Evolutionary conservation across 116 monocot species (phyloP).

Genomic region (Zostera marina): DNA sequence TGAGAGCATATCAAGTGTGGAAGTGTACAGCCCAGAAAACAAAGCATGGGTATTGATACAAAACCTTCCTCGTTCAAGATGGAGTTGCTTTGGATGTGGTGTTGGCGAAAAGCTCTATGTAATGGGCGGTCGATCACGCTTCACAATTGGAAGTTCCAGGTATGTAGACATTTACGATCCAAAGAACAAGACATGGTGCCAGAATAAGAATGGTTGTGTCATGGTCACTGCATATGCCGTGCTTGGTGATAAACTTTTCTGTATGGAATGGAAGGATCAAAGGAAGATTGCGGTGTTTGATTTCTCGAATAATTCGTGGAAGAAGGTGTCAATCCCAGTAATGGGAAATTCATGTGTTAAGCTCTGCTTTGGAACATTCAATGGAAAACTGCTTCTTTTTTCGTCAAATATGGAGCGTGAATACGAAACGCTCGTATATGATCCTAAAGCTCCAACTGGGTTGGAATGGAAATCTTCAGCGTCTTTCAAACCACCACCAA

Average conservation of each 20-base stretch:
- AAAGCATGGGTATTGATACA: slow-evolving; percentile 48
- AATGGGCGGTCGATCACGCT: slow-evolving; percentile 78
- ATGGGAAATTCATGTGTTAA: slow-evolving; percentile 35
- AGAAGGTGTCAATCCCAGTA: slow-evolving; percentile 32
- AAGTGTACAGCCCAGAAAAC: slow-evolving; percentile 50
- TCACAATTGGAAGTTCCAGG: slow-evolving; percentile 65
- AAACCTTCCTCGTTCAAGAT: slow-evolving; percentile 54
- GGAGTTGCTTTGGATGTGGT: slow-evolving; percentile 63
- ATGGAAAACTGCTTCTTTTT: slow-evolving; percentile 48
- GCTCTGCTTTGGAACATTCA: slow-evolving; percentile 41
- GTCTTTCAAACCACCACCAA: slow-evolving; percentile 27
- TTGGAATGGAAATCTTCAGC: slow-evolving; percentile 40
- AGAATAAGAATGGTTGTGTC: slow-evolving; percentile 77
- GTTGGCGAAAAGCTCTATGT: slow-evolving; percentile 48
- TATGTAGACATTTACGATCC: slow-evolving; percentile 57
- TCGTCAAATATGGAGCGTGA: slow-evolving; percentile 24
- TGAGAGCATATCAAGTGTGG: slow-evolving; percentile 52
- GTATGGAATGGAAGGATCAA: slow-evolving; percentile 71
- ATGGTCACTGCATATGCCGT: slow-evolving; percentile 68
- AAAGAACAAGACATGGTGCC: slow-evolving; percentile 23
- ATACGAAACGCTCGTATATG: slow-evolving; percentile 51
- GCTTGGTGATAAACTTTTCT: slow-evolving; percentile 36
- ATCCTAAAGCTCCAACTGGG: slow-evolving; percentile 40
- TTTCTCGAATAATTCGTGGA: slow-evolving; percentile 32
- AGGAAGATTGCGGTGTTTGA: slow-evolving; percentile 38